These are phyloP conservation scores for Poteriospumella lacustris DNA, from an alignment of 108 stramenopile species.

Conservation along the genomic window DNA sequence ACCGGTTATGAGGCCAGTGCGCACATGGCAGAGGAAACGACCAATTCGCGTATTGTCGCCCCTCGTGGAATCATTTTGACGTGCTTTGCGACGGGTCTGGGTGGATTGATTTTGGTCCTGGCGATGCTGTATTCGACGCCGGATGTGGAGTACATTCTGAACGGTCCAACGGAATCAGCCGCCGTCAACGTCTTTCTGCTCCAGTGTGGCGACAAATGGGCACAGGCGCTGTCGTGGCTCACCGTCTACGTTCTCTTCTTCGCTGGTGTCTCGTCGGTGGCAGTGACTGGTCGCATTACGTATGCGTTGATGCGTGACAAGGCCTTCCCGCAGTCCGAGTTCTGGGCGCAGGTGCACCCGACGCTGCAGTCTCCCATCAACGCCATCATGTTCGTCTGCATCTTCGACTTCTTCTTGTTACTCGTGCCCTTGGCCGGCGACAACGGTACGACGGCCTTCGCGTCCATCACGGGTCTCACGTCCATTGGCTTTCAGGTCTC, in stretches of 20 bases:
- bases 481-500: neutral
- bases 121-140: neutral
- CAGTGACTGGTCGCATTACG: neutral
- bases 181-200: neutral
- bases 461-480: neutral
- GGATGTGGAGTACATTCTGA: neutral
- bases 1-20: neutral
- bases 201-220: neutral
- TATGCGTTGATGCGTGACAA: neutral
- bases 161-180: neutral
- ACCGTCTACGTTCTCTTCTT: neutral
- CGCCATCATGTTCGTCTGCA: neutral
- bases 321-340: neutral
- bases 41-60: neutral
- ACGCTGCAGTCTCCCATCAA: neutral
- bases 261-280: neutral
- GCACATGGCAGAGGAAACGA: neutral
- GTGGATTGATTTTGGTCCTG: neutral
- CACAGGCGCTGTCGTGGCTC: neutral
- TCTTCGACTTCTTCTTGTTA: neutral
- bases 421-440: neutral
- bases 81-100: neutral
- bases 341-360: neutral
- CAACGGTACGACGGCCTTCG: neutral
- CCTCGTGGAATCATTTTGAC: neutral